Conservation (phyloP, 345 rosid species). For the Pugionium dolabratum region DNA sequence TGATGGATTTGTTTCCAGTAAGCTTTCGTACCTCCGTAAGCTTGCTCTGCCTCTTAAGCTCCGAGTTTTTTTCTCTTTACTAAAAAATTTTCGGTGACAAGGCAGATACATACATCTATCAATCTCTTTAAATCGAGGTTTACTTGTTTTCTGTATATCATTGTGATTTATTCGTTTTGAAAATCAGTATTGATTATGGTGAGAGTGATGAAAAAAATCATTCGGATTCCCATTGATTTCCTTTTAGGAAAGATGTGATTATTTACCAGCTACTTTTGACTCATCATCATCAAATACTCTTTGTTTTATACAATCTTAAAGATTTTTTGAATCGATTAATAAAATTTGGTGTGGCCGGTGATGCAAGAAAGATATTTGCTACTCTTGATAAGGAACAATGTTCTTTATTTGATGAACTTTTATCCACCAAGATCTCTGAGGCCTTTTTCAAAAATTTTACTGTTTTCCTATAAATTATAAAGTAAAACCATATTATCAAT, state of each 20-base stretch:
- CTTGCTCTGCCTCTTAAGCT: conserved; percentile 10
- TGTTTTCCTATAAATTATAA: too few species aligned
- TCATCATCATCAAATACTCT: neutral
- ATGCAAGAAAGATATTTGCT: conserved; percentile 40
- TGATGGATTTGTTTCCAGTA: conserved; percentile 6
- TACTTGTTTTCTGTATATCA: too few species aligned
- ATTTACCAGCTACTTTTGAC: conserved; percentile 42
- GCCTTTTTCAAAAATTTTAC: neutral
- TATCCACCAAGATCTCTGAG: conserved; percentile 48
- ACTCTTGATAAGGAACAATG: conserved; percentile 36
- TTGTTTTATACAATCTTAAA: neutral
- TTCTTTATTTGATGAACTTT: conserved; percentile 34
- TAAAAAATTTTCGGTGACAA: neutral
- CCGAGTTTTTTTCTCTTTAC: neutral
- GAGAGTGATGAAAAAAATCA: conserved; percentile 42
- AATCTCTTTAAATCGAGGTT: neutral
- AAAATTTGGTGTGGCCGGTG: conserved; percentile 20
- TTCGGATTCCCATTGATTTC: conserved; percentile 43
- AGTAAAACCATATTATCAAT: too few species aligned
- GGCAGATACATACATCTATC: conserved; percentile 25
- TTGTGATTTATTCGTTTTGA: neutral
- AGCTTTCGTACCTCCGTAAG: conserved; percentile 2
- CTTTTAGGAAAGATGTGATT: conserved; percentile 9
- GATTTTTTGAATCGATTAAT: neutral
- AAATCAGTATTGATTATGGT: conserved; percentile 2